These are phyloP conservation scores for Fusarium camptoceras DNA, from an alignment of 2,329 filamentous ascomycete genomes.

Conservation along the genomic window DNA sequence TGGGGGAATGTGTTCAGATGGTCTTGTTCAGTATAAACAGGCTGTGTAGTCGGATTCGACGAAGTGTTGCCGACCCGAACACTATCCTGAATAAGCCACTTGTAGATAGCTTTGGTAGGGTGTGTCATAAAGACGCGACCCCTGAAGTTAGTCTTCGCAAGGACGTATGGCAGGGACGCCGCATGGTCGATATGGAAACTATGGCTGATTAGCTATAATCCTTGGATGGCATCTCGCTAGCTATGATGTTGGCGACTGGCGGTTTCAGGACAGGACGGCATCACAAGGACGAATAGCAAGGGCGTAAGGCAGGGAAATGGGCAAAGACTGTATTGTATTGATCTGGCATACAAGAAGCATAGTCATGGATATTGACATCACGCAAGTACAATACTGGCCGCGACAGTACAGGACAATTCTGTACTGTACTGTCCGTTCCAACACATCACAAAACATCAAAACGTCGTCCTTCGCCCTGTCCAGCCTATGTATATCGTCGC, in stretches of 20 bases:
- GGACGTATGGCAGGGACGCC: constrained; percentile 96
- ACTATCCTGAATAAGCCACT: constrained; percentile 98
- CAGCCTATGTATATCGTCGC: constrained; percentile 44
- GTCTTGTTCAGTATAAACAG: constrained; percentile 95
- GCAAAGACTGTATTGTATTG: constrained; percentile 54
- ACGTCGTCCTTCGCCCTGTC: constrained; percentile 47
- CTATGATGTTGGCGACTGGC: constrained; percentile 26
- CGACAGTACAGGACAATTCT: neutral
- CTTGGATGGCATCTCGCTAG: constrained; percentile 22
- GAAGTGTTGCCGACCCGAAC: constrained; percentile 85
- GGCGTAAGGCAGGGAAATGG: constrained; percentile 40
- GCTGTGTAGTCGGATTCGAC: constrained; percentile 72
- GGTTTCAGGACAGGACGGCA: constrained; percentile 43
- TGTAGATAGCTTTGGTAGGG: constrained; percentile 99
- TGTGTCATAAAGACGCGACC: constrained; percentile 99
- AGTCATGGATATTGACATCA: constrained; percentile 46
- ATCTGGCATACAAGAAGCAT: constrained; percentile 51
- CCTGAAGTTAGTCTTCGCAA: constrained; percentile 97
- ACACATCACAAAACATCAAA: constrained; percentile 43
- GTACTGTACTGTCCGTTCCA: constrained; percentile 37
- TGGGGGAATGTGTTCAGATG: constrained; percentile 92
- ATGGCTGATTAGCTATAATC: constrained; percentile 44
- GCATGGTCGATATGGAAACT: constrained; percentile 99
- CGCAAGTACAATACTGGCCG: constrained; percentile 35
- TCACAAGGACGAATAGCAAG: constrained; percentile 45